These are phyloP conservation scores for Hyaloscypha hepaticicola DNA, from an alignment of 495 filamentous ascomycete species.

Conservation along the genomic window DNA sequence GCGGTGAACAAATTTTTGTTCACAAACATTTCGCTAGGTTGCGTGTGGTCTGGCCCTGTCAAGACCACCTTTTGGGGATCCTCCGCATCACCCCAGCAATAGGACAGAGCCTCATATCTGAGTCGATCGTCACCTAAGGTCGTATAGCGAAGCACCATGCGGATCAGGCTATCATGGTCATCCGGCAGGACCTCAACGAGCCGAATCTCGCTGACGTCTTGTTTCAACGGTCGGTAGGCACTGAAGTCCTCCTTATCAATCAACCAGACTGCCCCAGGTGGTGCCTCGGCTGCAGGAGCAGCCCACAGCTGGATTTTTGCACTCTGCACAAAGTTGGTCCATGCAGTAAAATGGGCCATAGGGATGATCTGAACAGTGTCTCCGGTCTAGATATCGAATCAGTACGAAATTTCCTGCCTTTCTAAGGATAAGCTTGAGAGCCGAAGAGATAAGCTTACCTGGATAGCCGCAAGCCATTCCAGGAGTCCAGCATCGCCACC, in stretches of 20 bases:
- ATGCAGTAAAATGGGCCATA: neutral
- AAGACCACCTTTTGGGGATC: neutral
- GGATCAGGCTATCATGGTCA: neutral
- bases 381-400: too few species aligned
- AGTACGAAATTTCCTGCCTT: too few species aligned
- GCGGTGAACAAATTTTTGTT: neutral
- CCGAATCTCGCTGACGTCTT: neutral
- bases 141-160: neutral
- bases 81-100: neutral
- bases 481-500: neutral
- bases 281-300: neutral
- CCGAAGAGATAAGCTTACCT: too few species aligned
- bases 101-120: neutral
- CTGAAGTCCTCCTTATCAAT: neutral
- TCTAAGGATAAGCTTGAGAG: too few species aligned
- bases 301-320: constrained; percentile 1
- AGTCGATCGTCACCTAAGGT: neutral
- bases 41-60: neutral
- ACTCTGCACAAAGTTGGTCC: neutral
- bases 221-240: neutral
- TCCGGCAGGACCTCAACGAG: neutral
- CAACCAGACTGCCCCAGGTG: neutral
- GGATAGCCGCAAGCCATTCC: neutral
- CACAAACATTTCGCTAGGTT: neutral
- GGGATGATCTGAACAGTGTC: neutral